These are phyloP conservation scores for Gossypium sturtianum DNA, from an alignment of 345 rosid species.

Conservation along the genomic window DNA sequence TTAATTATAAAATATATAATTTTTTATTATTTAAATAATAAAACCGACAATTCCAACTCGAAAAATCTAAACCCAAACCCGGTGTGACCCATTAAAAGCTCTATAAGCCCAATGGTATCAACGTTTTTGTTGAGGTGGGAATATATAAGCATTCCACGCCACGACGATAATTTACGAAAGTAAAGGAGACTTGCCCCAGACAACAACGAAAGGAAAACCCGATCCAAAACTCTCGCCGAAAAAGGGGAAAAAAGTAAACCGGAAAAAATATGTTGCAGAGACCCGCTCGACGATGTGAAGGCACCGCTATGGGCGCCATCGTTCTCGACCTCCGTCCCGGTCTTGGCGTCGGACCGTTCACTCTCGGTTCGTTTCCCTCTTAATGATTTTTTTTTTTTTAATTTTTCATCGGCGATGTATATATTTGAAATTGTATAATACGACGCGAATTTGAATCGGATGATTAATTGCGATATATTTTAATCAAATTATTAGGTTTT, in stretches of 20 bases:
- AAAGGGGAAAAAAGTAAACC: background rate
- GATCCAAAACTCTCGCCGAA: background rate
- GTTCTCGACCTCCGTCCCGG: slow-evolving; percentile 95
- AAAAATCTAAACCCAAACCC: too few relatives aligned
- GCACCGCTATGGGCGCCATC: slow-evolving; percentile 96
- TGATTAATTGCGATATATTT: background rate
- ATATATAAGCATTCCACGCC: background rate
- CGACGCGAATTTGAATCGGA: background rate
- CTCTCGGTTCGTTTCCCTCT: slow-evolving; percentile 50
- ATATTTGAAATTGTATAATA: background rate
- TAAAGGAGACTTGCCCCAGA: background rate
- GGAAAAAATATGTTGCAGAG: slow-evolving; percentile 45
- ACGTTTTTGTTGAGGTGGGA: too few relatives aligned
- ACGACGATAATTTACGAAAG: background rate
- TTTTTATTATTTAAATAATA: too few relatives aligned
- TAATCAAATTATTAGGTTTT: background rate
- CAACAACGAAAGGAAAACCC: background rate
- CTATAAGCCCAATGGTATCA: too few relatives aligned
- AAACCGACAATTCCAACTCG: too few relatives aligned
- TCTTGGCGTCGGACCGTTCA: slow-evolving; percentile 81
- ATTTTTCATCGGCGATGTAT: background rate
- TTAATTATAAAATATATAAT: too few relatives aligned
- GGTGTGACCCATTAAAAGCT: too few relatives aligned
- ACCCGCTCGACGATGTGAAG: slow-evolving; percentile 78
- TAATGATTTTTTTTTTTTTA: background rate